Evolutionary conservation across 768 basidiomycete genomes (phyloP).

Genomic region (Boletus sp.): DNA sequence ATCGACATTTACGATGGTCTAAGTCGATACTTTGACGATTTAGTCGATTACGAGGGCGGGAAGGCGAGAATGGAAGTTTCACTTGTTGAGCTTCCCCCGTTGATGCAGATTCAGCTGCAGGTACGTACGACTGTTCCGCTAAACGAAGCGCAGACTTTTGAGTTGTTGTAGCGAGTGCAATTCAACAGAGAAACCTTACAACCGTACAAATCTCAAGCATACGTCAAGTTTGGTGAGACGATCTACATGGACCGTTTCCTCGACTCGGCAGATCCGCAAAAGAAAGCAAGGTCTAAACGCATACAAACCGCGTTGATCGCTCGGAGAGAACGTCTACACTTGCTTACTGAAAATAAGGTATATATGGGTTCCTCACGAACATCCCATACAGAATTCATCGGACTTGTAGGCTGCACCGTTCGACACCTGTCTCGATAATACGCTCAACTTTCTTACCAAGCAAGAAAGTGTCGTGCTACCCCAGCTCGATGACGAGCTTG

Average conservation of each 20-base stretch:
- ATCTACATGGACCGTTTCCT: conserved; percentile 92
- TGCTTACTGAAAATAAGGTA: conserved; percentile 73
- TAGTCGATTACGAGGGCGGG: conserved; percentile 82
- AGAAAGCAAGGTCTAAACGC: conserved; percentile 65
- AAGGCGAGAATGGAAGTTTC: conserved; percentile 86
- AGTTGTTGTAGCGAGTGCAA: conserved; percentile 69
- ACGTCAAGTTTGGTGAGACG: conserved; percentile 85
- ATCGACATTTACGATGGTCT: conserved; percentile 94
- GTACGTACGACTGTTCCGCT: conserved; percentile 39
- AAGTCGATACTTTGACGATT: conserved; percentile 85
- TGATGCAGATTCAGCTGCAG: conserved; percentile 95
- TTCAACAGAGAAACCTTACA: conserved; percentile 90
- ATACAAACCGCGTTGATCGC: conserved; percentile 64
- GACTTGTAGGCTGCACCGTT: conserved; percentile 56
- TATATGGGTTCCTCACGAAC: conserved; percentile 9
- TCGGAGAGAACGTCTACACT: conserved; percentile 64
- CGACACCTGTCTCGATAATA: conserved; percentile 50
- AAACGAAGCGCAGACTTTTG: neutral
- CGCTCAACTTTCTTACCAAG: conserved; percentile 54
- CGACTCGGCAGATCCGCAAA: conserved; percentile 65
- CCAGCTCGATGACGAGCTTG: conserved; percentile 59
- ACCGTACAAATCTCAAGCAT: conserved; percentile 94
- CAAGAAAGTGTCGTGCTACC: conserved; percentile 43
- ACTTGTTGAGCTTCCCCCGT: conserved; percentile 80
- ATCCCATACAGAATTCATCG: neutral